Evolutionary conservation across 169 alveolate genomes (phyloP).

Genomic region (Sarcocystis neurona): DNA sequence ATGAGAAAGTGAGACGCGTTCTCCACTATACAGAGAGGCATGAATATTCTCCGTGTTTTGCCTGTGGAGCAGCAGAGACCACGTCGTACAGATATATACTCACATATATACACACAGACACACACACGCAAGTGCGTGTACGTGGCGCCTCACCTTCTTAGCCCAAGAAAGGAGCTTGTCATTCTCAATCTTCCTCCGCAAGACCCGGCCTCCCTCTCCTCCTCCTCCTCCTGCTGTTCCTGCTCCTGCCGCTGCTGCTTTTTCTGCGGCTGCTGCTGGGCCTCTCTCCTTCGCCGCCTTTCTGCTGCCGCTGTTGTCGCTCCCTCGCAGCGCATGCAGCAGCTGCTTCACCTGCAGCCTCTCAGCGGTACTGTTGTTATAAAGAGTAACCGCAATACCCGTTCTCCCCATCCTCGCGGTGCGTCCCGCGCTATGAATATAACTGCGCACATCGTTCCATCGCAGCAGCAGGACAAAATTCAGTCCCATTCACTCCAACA

Average conservation of each 20-base stretch:
- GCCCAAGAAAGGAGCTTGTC: background rate
- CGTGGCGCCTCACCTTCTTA: slow-evolving; percentile 45
- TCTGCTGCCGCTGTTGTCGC: slow-evolving; percentile 1
- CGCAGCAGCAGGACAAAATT: background rate
- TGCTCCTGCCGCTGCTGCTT: background rate
- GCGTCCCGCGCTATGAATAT: slow-evolving; percentile 90
- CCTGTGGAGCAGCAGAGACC: no score
- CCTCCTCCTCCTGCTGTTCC: background rate
- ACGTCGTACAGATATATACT: no score
- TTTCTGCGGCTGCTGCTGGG: background rate
- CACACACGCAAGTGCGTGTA: no score
- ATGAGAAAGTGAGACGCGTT: no score
- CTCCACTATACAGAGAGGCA: no score
- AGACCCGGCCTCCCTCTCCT: background rate
- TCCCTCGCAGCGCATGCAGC: background rate
- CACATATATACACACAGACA: no score
- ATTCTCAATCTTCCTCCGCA: slow-evolving; percentile 28
- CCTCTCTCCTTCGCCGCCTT: background rate
- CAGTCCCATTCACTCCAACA: no score
- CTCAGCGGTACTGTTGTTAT: background rate
- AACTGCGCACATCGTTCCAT: slow-evolving; percentile 57
- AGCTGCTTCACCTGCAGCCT: slow-evolving; percentile 23
- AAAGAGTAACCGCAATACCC: slow-evolving; percentile 73
- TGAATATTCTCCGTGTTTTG: no score
- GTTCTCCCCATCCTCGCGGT: slow-evolving; percentile 89